Base-by-base conservation (phyloP, 2,329 filamentous ascomycete genomes). In the Ascochyta koolunga region DNA sequence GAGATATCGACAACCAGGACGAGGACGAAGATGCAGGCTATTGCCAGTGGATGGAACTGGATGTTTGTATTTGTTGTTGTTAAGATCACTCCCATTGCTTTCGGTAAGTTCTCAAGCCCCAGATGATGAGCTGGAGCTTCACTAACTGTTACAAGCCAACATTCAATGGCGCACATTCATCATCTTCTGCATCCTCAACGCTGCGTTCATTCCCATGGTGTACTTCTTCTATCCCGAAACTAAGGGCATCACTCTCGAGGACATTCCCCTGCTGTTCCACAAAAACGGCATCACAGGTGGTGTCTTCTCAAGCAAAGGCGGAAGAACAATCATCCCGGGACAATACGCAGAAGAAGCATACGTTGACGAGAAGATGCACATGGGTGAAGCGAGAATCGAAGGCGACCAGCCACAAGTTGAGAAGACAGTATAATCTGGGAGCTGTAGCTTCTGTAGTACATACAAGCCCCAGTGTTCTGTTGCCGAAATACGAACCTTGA, bases 221-320 rank as follows among this genome's bases (percentile, higher is more conserved):
- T 68, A 65, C 43, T 67, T 60, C 37, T 54, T 69, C n/a, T 67
- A 69, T 35, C 62, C 63, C 2, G 68, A 67, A 39, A 67, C 67
- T 0, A 88, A 87, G 67, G 79, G 84, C 0, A 70, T 87, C 2
- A 84, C 83, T 0, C 77, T 89, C 0, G 86, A 89, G 62, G 36
- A 38, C 11, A 38, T 89, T 77, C 84, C 81, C 41, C 46, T 60
- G 24, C 32, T 64, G 32, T 58, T 63, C 32, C 31, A 36, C 22
- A 59, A 64, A 35, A 51, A 56, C 24, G 60, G 58, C 4, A 9
- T 59, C 22, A 61, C 56, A 5, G 58, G 56, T 7, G 56, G 60
- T 33, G 58, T 27, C 10, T 68, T 51, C 49, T 56, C 39, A 42
- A 37, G 37, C 37, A 63, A 53, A 51, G 57, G 51, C 24, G 49